These are phyloP conservation scores for Globisporangium echinulatum DNA, from an alignment of 352 stramenopile genomes.

Conservation along the genomic window DNA sequence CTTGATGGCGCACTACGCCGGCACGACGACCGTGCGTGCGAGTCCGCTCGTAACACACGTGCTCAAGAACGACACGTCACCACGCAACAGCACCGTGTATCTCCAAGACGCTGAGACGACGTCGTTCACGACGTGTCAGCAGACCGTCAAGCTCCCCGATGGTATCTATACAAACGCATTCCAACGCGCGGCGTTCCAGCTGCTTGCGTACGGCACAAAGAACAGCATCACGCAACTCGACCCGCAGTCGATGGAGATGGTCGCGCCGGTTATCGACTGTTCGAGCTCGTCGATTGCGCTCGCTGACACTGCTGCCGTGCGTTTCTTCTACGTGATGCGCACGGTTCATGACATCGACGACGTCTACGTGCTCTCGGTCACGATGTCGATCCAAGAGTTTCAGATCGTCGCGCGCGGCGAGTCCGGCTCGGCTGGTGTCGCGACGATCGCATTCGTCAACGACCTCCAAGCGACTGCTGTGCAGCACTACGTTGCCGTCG, in stretches of 20 bases:
- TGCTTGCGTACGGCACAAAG: constrained; percentile 8
- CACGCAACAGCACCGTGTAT: constrained; percentile 24
- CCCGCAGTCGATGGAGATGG: constrained; percentile 17
- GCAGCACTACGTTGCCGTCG: constrained; percentile 18
- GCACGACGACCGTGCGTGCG: constrained; percentile 17
- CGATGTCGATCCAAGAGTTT: constrained; percentile 40
- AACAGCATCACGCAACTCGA: constrained; percentile 31
- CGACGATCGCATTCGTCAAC: constrained; percentile 22
- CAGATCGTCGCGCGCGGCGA: constrained; percentile 18
- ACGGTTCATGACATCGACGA: too few relatives aligned
- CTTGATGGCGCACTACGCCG: too few relatives aligned
- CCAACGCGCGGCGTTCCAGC: constrained; percentile 19
- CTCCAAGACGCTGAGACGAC: constrained; percentile 17
- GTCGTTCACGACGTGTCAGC: constrained; percentile 15
- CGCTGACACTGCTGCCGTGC: constrained; percentile 18
- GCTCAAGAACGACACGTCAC: constrained; percentile 18
- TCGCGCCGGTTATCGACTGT: constrained; percentile 39
- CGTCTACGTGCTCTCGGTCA: constrained; percentile 20
- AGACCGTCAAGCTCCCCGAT: constrained; percentile 11
- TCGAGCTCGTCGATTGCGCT: constrained; percentile 18
- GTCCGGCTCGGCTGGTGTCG: constrained; percentile 18
- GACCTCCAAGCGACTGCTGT: constrained; percentile 18
- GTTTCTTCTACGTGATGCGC: constrained; percentile 37
- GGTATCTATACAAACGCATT: constrained; percentile 27
- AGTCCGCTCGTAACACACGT: constrained; percentile 22